Conservation (phyloP, 2,329 filamentous ascomycete species). For the Ceratocystis ficicola region DNA sequence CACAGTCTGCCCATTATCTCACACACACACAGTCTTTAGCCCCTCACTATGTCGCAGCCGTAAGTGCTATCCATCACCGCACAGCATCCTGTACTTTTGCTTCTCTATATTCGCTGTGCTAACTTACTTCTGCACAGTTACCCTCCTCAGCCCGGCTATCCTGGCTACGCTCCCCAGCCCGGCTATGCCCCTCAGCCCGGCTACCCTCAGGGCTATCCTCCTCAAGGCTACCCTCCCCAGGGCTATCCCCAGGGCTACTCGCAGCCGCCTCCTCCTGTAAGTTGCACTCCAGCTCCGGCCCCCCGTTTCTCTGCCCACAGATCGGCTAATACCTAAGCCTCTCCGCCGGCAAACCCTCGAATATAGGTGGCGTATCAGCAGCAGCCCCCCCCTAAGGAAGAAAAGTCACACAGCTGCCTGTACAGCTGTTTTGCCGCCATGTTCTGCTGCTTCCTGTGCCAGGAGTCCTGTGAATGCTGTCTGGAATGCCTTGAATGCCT, state of each 20-base stretch:
- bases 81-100: neutral
- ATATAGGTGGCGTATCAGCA: conserved; percentile 30
- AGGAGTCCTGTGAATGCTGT: conserved; percentile 35
- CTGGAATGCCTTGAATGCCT: conserved; percentile 34
- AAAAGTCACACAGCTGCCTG: conserved; percentile 34
- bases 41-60: conserved; percentile 15
- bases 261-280: conserved; percentile 14
- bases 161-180: conserved; percentile 22
- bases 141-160: conserved; percentile 24
- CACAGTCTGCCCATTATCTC: conserved; percentile 1
- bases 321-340: neutral
- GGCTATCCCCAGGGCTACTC: conserved; percentile 26
- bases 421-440: conserved; percentile 34
- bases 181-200: conserved; percentile 25
- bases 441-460: conserved; percentile 37
- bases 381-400: conserved; percentile 28
- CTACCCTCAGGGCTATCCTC: conserved; percentile 25
- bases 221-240: conserved; percentile 24
- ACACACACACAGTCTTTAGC: neutral
- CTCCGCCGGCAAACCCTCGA: neutral
- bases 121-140: conserved; percentile 19
- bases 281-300: neutral
- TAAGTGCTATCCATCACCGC: neutral
- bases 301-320: neutral
- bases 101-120: conserved; percentile 1